Base-by-base conservation (phyloP, 495 filamentous ascomycete species). In the Lasiosphaeria hispida region DNA sequence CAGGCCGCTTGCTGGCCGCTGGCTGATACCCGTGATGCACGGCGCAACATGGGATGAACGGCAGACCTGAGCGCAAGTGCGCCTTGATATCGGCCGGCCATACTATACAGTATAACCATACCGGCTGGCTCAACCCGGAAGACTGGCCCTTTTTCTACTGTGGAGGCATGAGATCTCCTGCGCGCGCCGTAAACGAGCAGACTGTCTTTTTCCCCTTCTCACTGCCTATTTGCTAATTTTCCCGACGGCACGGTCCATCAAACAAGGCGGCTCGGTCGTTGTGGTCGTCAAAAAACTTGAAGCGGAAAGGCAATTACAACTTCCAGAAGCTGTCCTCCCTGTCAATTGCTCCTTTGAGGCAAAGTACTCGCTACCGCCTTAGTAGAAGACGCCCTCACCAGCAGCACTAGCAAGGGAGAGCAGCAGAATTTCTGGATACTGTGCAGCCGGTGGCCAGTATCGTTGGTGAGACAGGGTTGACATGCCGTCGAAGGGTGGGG, bases 11-110 rank as follows among this genome's bases (percentile, higher is more conserved):
- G 23, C 23, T 30, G 23, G 23, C 23, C 5, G 23, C 23, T 30
- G 5, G 23, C 23, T 30, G 23, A 30, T 5, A 30, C 2, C 17
- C 15, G 43, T 41, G 49, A 11, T 36, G 35, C 49, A 19, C 36
- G 35, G 49, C 47, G 33, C 49, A 19, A 52, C 49, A 52, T 52
- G 36, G 49, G 49, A 52, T 37, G 49, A 52, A 52, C 49, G 15
- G 47, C 11, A 30, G 47, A 34, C 30, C 49, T 38, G 49, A 52
- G 49, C 49, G 49, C 30, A 10, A 10, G 14, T 37, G 43, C 18
- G 43, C 43, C 43, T 47, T 47, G 43, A 47, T 47, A 47, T 47
- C 15, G 23, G 23, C 23, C 23, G 5, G 23, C 23, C 23, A 30
- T 30, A 30, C 23, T 30, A 30, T 30, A 30, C 23, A 5, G 23